Evolutionary conservation across 1,284 basidiomycete species (phyloP).

Genomic region (Tetrapyrgos nigripes): DNA sequence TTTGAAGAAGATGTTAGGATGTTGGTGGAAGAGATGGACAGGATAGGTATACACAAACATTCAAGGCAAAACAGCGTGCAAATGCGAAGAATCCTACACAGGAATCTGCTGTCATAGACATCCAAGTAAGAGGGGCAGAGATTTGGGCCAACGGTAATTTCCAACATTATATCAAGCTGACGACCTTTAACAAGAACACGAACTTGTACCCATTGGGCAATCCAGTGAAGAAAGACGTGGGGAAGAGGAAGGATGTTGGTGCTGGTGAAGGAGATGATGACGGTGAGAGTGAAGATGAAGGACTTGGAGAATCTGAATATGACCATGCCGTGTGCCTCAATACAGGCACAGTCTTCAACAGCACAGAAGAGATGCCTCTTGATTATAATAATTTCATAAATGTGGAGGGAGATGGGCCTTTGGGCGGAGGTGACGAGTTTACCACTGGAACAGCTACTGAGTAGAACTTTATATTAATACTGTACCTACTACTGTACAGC

Average conservation of each 20-base stretch:
- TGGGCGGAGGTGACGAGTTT: slow-evolving; percentile 19
- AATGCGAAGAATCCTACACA: slow-evolving; percentile 9
- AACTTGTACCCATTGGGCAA: slow-evolving; percentile 26
- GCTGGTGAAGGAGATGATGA: not conserved
- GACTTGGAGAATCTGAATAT: no score
- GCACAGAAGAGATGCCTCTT: slow-evolving; percentile 6
- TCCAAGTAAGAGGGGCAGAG: slow-evolving; percentile 22
- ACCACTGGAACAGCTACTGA: no score
- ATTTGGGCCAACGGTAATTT: slow-evolving; percentile 28
- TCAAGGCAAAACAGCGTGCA: not conserved
- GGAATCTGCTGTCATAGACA: slow-evolving; percentile 23
- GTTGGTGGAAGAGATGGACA: slow-evolving; percentile 24
- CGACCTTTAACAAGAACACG: slow-evolving; percentile 26
- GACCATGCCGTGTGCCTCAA: no score
- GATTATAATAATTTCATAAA: slow-evolving; percentile 10
- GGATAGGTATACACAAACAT: slow-evolving; percentile 7
- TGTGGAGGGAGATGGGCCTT: slow-evolving; percentile 8
- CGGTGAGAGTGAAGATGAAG: not conserved
- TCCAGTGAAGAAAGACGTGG: not conserved
- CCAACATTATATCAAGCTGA: slow-evolving; percentile 24
- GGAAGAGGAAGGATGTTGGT: not conserved
- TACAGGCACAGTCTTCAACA: slow-evolving; percentile 10
- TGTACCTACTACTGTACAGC: no score
- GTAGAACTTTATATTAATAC: no score
- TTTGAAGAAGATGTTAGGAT: slow-evolving; percentile 25